Base-by-base conservation (phyloP, 2,329 filamentous ascomycete species). In the Exophiala lecanii-corni region DNA sequence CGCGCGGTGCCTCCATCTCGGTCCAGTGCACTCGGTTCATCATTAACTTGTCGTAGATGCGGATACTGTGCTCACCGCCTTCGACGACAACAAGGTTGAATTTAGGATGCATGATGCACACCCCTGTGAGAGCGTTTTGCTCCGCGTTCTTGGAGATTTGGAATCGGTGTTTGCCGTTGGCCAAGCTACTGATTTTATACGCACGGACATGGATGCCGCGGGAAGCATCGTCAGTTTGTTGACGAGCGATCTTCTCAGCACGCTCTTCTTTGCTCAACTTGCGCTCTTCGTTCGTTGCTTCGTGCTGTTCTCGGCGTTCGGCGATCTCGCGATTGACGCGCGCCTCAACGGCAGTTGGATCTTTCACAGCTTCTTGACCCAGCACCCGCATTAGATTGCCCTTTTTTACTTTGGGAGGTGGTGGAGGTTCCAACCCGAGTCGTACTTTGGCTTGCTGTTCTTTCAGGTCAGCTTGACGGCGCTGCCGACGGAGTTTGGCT, bases 371-470 rank as follows among this genome's bases (percentile, higher is more conserved):
- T 65, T 88, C 84, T 61, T 96, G 88, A 50, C 92, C 92, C 43
- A 96, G 75, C 20, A 98, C 92, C 45, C 89, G 84, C 92, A 98
- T 98, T 61, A 98, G 78, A 64, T 98, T 98, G 45, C 84, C 86
- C 66, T 94, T 94, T 69, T 96, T 97, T 55, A 98, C 88, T 67
- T 97, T 98, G 9, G 92, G 91, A 18, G 89, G 85, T 19, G 89
- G 89, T 15, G 91, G 87, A 2, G 89, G 88, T 47, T 91, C 84
- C 10, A 98, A 75, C 15, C 92, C 92, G 9, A 98, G 73, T 45
- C 91, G 79, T 50, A 97, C 92, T 70, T 98, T 97, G 26, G 91
- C 89, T 66, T 98, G 92, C 60, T 89, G 83, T 66, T 98, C 94
- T 64, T 97, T 97, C 51, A 94, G 73, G 51, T 96, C 88, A 30